These are phyloP conservation scores for Magnusiomyces starmeri DNA, from an alignment of 1,139 yeast genomes.

Conservation along the genomic window DNA sequence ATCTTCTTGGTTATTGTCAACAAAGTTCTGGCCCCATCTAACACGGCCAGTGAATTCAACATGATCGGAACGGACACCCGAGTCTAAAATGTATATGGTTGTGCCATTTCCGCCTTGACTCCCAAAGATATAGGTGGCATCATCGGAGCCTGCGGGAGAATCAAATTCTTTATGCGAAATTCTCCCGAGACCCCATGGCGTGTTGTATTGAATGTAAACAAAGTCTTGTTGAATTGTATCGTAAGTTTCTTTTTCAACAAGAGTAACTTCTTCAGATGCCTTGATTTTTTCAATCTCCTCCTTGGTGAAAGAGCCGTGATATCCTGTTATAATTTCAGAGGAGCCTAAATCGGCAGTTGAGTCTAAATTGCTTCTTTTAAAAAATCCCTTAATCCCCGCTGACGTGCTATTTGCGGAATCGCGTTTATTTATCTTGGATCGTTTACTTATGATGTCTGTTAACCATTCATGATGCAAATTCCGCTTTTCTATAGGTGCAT, in stretches of 20 bases:
- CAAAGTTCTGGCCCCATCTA: constrained; percentile 29
- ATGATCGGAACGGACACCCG: constrained; percentile 42
- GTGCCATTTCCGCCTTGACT: constrained; percentile 47
- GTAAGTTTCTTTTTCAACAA: constrained; percentile 43
- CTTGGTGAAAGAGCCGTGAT: constrained; percentile 25
- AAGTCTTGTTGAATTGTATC: constrained; percentile 18
- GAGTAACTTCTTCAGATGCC: constrained; percentile 38
- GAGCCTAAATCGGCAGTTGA: constrained; percentile 54
- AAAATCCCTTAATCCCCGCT: constrained; percentile 3
- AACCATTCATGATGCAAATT: constrained; percentile 20
- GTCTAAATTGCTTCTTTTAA: constrained; percentile 4
- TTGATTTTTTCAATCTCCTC: constrained; percentile 37
- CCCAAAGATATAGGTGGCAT: constrained; percentile 38
- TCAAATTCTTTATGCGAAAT: constrained; percentile 34
- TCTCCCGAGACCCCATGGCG: constrained; percentile 54
- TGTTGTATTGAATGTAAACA: constrained; percentile 16
- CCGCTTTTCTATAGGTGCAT: constrained; percentile 11
- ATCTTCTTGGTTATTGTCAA: constrained; percentile 33
- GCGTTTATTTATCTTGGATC: background rate
- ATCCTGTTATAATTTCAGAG: constrained; percentile 36
- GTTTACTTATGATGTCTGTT: constrained; percentile 2
- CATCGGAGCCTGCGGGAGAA: constrained; percentile 14
- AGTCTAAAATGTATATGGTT: constrained; percentile 47
- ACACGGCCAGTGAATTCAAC: constrained; percentile 48
- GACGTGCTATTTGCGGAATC: background rate